phyloP scores from a whole-genome alignment of 257 asterid genomes.

The Gardenia jasminoides region DNA sequence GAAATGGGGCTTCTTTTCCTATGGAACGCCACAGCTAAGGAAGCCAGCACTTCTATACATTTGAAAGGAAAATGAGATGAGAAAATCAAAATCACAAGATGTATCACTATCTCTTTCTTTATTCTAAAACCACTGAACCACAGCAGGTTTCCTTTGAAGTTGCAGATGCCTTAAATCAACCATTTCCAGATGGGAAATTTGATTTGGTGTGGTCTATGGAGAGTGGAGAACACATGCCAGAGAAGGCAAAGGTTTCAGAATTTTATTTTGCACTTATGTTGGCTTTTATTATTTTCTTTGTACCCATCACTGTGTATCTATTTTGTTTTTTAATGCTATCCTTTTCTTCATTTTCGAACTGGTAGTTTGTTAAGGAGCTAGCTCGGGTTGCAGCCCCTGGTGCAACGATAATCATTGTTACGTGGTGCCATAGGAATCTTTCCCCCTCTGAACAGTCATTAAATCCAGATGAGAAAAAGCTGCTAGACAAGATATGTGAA shows the following conservation, averaged over 20 bases:
- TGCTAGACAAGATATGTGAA: conserved; percentile 64
- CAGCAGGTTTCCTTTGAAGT: conserved; percentile 83
- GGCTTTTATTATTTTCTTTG: neutral
- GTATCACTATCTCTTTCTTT: neutral
- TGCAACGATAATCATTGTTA: conserved; percentile 80
- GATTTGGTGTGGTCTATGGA: conserved; percentile 99
- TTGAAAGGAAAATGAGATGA: neutral
- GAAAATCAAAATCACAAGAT: neutral
- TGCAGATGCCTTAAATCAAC: conserved; percentile 94
- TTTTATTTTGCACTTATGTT: neutral
- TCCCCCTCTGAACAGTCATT: conserved; percentile 66
- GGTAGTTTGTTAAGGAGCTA: conserved; percentile 81
- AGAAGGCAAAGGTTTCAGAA: conserved; percentile 69
- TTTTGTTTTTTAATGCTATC: conserved; percentile 1
- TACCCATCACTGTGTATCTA: neutral
- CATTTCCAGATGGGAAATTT: conserved; percentile 79
- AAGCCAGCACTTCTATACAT: neutral
- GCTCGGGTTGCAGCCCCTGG: conserved; percentile 97
- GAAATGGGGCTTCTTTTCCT: neutral
- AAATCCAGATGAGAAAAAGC: conserved; percentile 54
- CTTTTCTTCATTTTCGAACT: neutral
- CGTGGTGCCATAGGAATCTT: conserved; percentile 98
- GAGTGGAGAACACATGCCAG: conserved; percentile 99
- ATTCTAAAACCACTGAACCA: neutral
- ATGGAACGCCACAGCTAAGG: neutral